These are phyloP conservation scores for Chalciporus pseudorubinellus DNA, from an alignment of 768 basidiomycete species.

Conservation along the genomic window DNA sequence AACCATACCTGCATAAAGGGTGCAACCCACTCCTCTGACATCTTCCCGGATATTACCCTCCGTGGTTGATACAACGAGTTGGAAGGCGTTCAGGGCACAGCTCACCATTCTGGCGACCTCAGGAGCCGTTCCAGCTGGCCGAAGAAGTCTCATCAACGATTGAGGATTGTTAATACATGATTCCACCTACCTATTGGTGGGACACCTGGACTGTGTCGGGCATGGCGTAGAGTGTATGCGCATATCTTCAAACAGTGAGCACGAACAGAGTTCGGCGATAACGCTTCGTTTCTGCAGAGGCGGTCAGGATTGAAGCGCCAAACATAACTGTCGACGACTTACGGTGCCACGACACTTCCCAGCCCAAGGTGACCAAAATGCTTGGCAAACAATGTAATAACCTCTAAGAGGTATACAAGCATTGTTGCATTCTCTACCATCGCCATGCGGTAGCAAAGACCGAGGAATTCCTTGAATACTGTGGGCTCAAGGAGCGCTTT, in stretches of 20 bases:
- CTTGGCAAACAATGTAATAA: constrained; percentile 56
- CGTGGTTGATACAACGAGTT: constrained; percentile 55
- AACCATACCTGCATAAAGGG: constrained; percentile 68
- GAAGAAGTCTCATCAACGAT: constrained; percentile 11
- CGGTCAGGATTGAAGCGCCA: constrained; percentile 1
- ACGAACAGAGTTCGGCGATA: constrained; percentile 33
- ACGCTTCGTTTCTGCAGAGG: constrained; percentile 28
- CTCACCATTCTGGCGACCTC: constrained; percentile 60
- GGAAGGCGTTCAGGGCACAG: constrained; percentile 60
- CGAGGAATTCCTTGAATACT: constrained; percentile 87
- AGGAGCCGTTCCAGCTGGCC: constrained; percentile 53
- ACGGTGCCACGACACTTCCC: constrained; percentile 22
- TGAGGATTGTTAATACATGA: background rate
- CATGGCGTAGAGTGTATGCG: constrained; percentile 73
- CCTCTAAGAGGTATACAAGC: constrained; percentile 70
- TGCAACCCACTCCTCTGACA: constrained; percentile 72
- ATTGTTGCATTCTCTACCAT: constrained; percentile 78
- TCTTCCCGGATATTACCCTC: constrained; percentile 64
- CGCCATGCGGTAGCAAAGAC: constrained; percentile 84
- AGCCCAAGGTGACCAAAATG: constrained; percentile 31
- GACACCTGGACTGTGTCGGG: constrained; percentile 54
- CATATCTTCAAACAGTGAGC: constrained; percentile 82
- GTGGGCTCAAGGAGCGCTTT: constrained; percentile 75
- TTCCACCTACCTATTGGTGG: constrained; percentile 48
- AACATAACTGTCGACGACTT: background rate